Base-by-base conservation (phyloP, 2,329 filamentous ascomycete genomes). In the Didymella sp. region DNA sequence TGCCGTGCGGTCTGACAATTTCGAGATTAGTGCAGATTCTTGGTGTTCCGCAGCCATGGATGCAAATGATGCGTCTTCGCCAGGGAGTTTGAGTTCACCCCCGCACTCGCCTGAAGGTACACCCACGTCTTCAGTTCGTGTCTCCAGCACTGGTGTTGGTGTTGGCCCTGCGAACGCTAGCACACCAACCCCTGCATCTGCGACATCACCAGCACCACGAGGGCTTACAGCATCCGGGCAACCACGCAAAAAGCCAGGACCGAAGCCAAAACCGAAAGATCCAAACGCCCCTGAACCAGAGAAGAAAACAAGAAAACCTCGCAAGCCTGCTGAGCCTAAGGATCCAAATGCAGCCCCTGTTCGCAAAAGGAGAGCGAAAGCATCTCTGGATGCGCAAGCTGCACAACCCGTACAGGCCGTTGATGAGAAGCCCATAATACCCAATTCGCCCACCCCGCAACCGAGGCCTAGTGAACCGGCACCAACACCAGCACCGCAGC, bases 361-460 rank as follows among this genome's bases (percentile, higher is more conserved):
- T 57, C 82, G 84, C 64, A 86, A 81, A 75, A 79, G 79, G 66
- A 73, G 79, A 69, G 76, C 73, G 41, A 74, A 76, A 62, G 77
- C 77, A 53, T 76, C 67, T 27, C 56, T 72, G 22, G 70, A 72
- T 47, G 68, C 75, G 59, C 68, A 74, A 60, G 59, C 61, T 58
- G 70, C 41, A 25, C 48, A 66, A 17, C 68, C 72, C 50, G 61
- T 65, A 25, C 62, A 58, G 15, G 41, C 56, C 37, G 64, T 62
- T 19, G 70, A 72, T n/a, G 70, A 71, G 53, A 71, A 67, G 42
- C 59, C 63, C 21, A 49, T 63, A 27, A 54, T 66, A 53, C 65
- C 66, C 37, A 64, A 63, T 12, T 68, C 65, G 33, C 63, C 67
- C 38, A 63, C 61, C 58, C 73, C 63, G 44, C 73, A 71, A 64